Base-by-base conservation (phyloP, 2,329 filamentous ascomycete species). In the Aspergillus ochraceus region DNA sequence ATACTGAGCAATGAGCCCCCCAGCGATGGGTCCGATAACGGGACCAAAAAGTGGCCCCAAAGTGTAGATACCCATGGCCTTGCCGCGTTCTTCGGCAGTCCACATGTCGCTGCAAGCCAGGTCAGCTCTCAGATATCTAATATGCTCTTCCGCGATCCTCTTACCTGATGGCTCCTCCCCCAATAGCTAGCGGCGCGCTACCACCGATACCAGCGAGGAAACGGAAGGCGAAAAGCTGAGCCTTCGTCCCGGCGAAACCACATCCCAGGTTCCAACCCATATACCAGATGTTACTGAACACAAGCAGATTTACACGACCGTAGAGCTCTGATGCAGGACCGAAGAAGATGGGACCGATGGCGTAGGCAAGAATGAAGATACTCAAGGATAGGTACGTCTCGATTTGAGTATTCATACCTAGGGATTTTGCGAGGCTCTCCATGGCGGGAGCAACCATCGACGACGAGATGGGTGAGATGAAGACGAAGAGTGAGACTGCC, bases 1-100 rank as follows among this genome's bases (percentile, higher is more conserved):
- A 77, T 83, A 61, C 66, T 88, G 74, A 0, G 86, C 81, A 32
- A 90, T 86, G 67, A 86, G 90, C 0, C 85, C 87, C 5, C 87
- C 88, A 0, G 82, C 81, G 2, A 90, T 84, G 0, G 88, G 88
- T 0, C 87, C 88, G 4, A 89, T 75, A 0, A 85, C 85, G 1
- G 87, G 87, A 0, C 88, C 88, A 0, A 90, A 79, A 0, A 90
- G 77, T 0, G 88, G 87, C 2, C 82, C 83, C 1, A 89, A 77
- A 51, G 79, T 84, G 74, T 88, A 89, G 26, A 89, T 80, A 1
- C 81, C 82, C 59, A 89, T 84, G 2, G 86, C 84, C 60, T 80
- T 81, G 2, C 87, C 87, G 63, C 87, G 82, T 70, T 89, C 79
- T 65, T 89, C 86, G 0, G 86, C 76, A 8, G 71, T 73, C 75